Evolutionary conservation across 2,329 filamentous ascomycete genomes (phyloP), one percentile per base, ranked within the genome.

Genomic region (Fusarium dlaminii): DNA sequence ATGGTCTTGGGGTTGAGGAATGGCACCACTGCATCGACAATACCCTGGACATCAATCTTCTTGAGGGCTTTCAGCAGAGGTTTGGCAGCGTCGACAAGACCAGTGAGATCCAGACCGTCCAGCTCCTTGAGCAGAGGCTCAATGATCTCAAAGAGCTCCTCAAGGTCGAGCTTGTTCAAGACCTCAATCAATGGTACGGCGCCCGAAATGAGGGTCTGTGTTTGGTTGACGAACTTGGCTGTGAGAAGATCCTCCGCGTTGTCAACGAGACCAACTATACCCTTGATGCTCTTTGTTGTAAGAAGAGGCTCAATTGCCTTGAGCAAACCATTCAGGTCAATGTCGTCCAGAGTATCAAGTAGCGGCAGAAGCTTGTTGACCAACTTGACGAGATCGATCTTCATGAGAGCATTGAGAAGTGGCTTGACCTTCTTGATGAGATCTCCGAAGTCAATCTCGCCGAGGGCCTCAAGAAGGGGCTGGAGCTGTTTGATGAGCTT

Each of bases 1-100:
- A 86, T 73, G 34, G 79, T 80, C 73, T 82, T 81, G 36, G 83
- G 83, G 8, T 83, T 85, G 45, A 86, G 80, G 39, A 86, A 78
- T 30, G 84, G 84, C 64, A 79, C 76, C 48, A 84, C 60, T 32
- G 81, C 75, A 37, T 83, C 80, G 24, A 85, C 75, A 3, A 81
- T 79, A 5, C 80, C 80, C 66, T 81, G 73, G 36, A 81, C 70
- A 67, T 86, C 82, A 62, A 85, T 80, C 66, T 83, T 79, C 65
- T 81, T 80, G n/a, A 85, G 62, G 3, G 82, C 79, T 6, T 66
- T 72, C 7, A 85, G 76, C 4, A 85, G 73, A 20, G 83, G 83
- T 51, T 82, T 81, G 34, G 84, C 73, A 0, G 79, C 73, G 13
- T 82, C 76, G 1, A 84, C 74, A 8, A 84, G 75, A 11, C 81